Conservation (phyloP, 129 eudicot genomes). For the Ambrosia artemisiifolia region DNA sequence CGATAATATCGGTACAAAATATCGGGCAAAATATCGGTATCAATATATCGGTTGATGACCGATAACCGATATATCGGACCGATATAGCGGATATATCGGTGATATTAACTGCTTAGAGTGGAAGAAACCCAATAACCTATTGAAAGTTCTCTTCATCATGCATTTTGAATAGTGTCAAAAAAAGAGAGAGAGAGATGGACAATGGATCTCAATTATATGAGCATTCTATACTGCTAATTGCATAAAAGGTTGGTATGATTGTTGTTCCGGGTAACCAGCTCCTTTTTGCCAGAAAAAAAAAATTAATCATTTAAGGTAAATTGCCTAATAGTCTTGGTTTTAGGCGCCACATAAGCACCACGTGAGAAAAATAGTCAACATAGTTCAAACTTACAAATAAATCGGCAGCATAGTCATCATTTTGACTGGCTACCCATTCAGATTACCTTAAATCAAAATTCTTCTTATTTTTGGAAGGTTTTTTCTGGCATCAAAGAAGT, state of each 20-base stretch:
- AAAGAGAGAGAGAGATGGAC: no score
- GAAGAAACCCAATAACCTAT: conserved; percentile 3
- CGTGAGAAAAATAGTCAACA: background rate
- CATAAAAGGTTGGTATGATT: background rate
- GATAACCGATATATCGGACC: no score
- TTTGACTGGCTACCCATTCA: background rate
- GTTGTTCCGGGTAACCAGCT: background rate
- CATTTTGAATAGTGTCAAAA: no score
- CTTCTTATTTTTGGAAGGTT: background rate
- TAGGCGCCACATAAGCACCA: background rate
- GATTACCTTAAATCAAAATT: background rate
- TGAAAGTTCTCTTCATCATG: conserved; percentile 11
- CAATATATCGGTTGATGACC: no score
- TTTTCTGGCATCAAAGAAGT: background rate
- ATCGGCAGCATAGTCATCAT: background rate
- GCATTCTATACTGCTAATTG: background rate
- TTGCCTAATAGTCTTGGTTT: background rate
- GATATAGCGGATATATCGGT: no score
- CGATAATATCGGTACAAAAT: no score
- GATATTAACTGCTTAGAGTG: no score
- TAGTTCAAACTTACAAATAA: no score
- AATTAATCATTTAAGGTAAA: background rate
- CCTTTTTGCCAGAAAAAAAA: background rate
- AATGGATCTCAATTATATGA: background rate
- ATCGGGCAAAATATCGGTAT: no score